These are phyloP conservation scores for Epichloe typhina DNA, from an alignment of 2,329 filamentous ascomycete species.

Conservation along the genomic window DNA sequence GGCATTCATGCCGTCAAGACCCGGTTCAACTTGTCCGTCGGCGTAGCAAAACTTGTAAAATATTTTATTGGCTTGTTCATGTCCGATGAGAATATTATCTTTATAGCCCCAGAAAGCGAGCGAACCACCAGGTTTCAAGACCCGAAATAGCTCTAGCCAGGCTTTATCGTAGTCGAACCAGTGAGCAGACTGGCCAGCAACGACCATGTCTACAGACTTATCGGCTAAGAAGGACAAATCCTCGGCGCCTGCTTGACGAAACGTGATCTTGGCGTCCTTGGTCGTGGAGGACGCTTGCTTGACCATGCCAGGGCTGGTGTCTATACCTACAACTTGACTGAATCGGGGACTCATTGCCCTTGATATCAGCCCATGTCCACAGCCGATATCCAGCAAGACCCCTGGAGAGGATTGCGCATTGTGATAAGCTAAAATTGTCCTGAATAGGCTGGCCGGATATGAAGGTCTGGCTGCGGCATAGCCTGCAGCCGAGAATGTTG, in stretches of 20 bases:
- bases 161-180: slow-evolving; percentile 48
- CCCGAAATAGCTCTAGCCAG: slow-evolving; percentile 41
- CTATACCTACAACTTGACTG: slow-evolving; percentile 35
- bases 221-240: slow-evolving; percentile 36
- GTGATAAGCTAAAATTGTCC: slow-evolving; percentile 41
- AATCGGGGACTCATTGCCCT: slow-evolving; percentile 42
- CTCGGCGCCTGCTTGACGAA: slow-evolving; percentile 39
- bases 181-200: slow-evolving; percentile 46
- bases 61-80: slow-evolving; percentile 36
- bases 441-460: slow-evolving; percentile 43
- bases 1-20: slow-evolving; percentile 35
- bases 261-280: slow-evolving; percentile 30
- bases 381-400: slow-evolving; percentile 45
- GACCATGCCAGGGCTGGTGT: slow-evolving; percentile 46
- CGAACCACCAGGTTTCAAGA: slow-evolving; percentile 40
- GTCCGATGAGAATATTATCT: slow-evolving; percentile 45
- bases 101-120: slow-evolving; percentile 56
- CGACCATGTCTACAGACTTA: slow-evolving; percentile 36
- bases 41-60: slow-evolving; percentile 44
- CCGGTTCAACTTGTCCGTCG: slow-evolving; percentile 27
- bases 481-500: slow-evolving; percentile 39
- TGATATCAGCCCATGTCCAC: slow-evolving; percentile 46
- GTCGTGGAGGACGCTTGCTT: slow-evolving; percentile 32
- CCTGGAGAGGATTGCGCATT: slow-evolving; percentile 18
- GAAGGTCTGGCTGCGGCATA: slow-evolving; percentile 48